These are phyloP conservation scores for Penicillium roqueforti DNA, from an alignment of 495 filamentous ascomycete species.

Conservation along the genomic window DNA sequence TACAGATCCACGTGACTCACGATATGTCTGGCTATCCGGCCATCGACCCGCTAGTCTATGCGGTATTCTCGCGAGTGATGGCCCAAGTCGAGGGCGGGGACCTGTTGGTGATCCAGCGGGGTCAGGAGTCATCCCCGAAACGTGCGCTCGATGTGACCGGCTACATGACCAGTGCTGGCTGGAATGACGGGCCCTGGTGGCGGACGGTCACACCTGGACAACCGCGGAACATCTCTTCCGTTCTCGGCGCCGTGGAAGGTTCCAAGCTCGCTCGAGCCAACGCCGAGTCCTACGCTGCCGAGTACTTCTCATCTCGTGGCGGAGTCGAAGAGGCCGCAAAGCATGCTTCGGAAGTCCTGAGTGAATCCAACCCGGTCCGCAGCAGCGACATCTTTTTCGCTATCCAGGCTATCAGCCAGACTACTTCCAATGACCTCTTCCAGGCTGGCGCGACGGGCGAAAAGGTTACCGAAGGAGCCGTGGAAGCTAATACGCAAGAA, in stretches of 20 bases:
- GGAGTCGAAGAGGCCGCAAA: slow-evolving; percentile 78
- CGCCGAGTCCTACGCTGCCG: slow-evolving; percentile 79
- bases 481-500: slow-evolving; percentile 47
- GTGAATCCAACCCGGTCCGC: slow-evolving; percentile 82
- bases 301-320: slow-evolving; percentile 72
- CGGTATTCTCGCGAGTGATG: slow-evolving; percentile 95
- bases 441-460: slow-evolving; percentile 51
- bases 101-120: slow-evolving; percentile 91
- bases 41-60: slow-evolving; percentile 88
- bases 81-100: slow-evolving; percentile 96
- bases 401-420: slow-evolving; percentile 77
- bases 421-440: slow-evolving; percentile 62
- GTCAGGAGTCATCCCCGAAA: slow-evolving; percentile 74
- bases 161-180: slow-evolving; percentile 56
- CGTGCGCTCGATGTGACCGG: slow-evolving; percentile 51
- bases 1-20: slow-evolving; percentile 97
- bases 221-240: slow-evolving; percentile 72
- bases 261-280: slow-evolving; percentile 84
- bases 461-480: slow-evolving; percentile 50
- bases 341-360: slow-evolving; percentile 66
- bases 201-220: slow-evolving; percentile 56
- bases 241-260: slow-evolving; percentile 76
- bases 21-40: slow-evolving; percentile 91
- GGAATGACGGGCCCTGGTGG: slow-evolving; percentile 98
- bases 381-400: slow-evolving; percentile 93